phyloP scores from a whole-genome alignment of 257 asterid species.

The Ballota nigra region DNA sequence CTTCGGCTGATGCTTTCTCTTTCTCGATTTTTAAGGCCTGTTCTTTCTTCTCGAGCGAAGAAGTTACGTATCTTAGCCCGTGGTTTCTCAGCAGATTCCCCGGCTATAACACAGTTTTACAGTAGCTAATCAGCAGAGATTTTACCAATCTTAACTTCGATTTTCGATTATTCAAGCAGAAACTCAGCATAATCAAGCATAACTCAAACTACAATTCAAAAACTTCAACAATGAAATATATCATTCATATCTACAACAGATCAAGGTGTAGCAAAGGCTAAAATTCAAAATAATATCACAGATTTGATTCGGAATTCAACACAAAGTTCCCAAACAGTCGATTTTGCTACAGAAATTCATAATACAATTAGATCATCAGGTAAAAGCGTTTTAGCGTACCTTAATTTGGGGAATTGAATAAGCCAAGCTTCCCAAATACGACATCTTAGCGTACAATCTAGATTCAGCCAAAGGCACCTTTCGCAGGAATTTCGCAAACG shows the following conservation, averaged over 20 bases:
- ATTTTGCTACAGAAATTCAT: not conserved
- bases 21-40: constrained; percentile 50
- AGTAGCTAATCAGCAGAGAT: constrained; percentile 8
- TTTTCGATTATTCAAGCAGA: not conserved
- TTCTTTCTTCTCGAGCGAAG: constrained; percentile 84
- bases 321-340: not conserved
- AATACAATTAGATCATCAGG: constrained; percentile 3
- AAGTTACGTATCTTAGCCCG: constrained; percentile 59
- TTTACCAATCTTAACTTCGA: constrained; percentile 1
- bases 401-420: constrained; percentile 78
- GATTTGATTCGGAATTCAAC: not conserved
- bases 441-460: constrained; percentile 72
- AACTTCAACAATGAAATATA: not conserved
- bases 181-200: not conserved
- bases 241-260: not conserved
- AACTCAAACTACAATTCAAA: not conserved
- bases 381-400: constrained; percentile 37
- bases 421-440: constrained; percentile 84
- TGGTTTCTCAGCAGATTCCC: constrained; percentile 58
- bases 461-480: constrained; percentile 83
- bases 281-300: constrained; percentile 6
- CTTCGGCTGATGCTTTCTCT: constrained; percentile 45
- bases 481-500: constrained; percentile 70
- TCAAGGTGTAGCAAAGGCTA: not conserved
- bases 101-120: constrained; percentile 48